These are phyloP conservation scores for Microthlaspi erraticum DNA, from an alignment of 345 rosid genomes.

Conservation along the genomic window DNA sequence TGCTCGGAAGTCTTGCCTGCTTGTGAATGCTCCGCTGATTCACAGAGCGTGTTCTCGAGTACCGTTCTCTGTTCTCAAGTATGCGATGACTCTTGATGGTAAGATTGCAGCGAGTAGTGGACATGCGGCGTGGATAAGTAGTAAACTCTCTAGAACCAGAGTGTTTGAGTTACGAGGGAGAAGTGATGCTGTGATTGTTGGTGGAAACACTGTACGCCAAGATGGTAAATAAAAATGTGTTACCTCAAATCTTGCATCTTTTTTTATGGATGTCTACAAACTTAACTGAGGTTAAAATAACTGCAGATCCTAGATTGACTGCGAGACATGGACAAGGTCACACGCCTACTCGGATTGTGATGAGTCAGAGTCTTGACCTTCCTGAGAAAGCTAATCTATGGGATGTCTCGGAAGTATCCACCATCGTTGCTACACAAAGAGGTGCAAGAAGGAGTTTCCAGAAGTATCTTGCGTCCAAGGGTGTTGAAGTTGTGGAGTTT, in stretches of 20 bases:
- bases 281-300: neutral
- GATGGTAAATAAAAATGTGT: constrained; percentile 62
- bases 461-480: constrained; percentile 77
- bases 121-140: constrained; percentile 95
- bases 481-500: constrained; percentile 96
- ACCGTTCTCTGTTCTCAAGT: constrained; percentile 91
- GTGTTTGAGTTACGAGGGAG: constrained; percentile 86
- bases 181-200: constrained; percentile 91
- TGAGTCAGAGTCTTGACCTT: constrained; percentile 82
- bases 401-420: constrained; percentile 81
- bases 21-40: constrained; percentile 88
- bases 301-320: constrained; percentile 81
- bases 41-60: constrained; percentile 80
- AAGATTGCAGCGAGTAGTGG: constrained; percentile 95
- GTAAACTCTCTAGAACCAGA: constrained; percentile 74
- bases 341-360: constrained; percentile 79
- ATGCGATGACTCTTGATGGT: constrained; percentile 98
- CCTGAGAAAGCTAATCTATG: constrained; percentile 90
- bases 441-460: constrained; percentile 93
- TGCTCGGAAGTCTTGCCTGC: constrained; percentile 78
- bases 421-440: constrained; percentile 86
- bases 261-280: neutral
- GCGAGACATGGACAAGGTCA: constrained; percentile 94
- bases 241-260: constrained; percentile 15
- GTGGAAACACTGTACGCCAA: constrained; percentile 88